Base-by-base conservation (phyloP, 2,329 filamentous ascomycete species). In the Cytospora piceae region DNA sequence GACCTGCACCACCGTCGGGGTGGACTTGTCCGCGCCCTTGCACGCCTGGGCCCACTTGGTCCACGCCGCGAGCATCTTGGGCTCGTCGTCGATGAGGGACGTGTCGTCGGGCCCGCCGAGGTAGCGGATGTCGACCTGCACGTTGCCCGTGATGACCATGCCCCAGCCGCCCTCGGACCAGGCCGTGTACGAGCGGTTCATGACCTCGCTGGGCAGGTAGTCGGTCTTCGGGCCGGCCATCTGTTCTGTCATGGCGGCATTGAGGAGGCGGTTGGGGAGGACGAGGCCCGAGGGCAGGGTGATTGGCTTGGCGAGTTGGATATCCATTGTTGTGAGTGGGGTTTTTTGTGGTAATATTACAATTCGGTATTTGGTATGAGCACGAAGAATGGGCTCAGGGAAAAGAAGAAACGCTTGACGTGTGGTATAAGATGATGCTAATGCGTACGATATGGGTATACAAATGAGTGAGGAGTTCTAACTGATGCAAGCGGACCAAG, bases 1-100 rank as follows among this genome's bases (percentile, higher is more conserved):
- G 66, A 90, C 79, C 72, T 90, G 87, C 3, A 79, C 83, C 15
- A 90, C 76, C n/a, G 87, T 78, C 17, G 89, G 77, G 56, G 78
- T 82, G 12, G 34, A 37, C 24, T 83, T 85, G 39, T 72, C 69
- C 12, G 70, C 70, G 15, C 72, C 70, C 75, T 86, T 88, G 20
- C 78, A 87, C 0, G 77, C 78, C 34, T 85, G 81, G 64, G 71
- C 73, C 71, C 79, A 81, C 11, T 69, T 65, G 60, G 73, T 78
- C 75, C 79, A 84, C 1, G 75, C 69, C 3, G 73, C 72, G 2
- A 79, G 62, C 15, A 76, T 69, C 49, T 72, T 69, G 14, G 77
- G 69, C 3, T 69, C 66, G 5, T 73, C 71, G 22, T 77, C 73
- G 62, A 78, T 42, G 27, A 58, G 69, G n/a, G 73, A 72, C 0